Evolutionary conservation across 139 green algal species (phyloP).

Genomic region (Ulvella scutata): DNA sequence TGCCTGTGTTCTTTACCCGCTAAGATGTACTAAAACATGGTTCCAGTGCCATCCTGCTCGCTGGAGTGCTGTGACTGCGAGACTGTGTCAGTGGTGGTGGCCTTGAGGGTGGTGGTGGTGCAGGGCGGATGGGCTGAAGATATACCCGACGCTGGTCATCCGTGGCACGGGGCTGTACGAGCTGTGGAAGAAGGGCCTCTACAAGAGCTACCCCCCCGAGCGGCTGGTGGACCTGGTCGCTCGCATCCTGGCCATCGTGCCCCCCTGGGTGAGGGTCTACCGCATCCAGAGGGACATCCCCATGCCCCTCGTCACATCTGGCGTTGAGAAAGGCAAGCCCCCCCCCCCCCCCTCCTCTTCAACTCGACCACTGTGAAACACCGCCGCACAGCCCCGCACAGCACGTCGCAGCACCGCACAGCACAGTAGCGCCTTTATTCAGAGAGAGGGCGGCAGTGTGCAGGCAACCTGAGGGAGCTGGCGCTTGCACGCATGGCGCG

Average conservation of each 20-base stretch:
- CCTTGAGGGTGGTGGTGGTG: no score
- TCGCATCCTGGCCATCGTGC: conserved; percentile 74
- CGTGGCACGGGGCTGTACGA: conserved; percentile 91
- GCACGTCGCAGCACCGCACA: not conserved
- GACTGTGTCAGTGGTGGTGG: no score
- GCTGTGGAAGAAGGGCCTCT: conserved; percentile 91
- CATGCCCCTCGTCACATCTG: conserved; percentile 88
- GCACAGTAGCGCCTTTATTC: not conserved
- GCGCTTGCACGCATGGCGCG: conserved; percentile 75
- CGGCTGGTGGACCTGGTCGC: conserved; percentile 89
- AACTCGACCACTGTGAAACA: not conserved
- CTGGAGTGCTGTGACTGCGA: no score
- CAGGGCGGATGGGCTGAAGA: conserved; percentile 80
- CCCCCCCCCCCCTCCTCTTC: not conserved
- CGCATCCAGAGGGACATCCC: conserved; percentile 94
- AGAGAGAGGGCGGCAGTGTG: not conserved
- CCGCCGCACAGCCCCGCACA: not conserved
- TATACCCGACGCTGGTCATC: conserved; percentile 70
- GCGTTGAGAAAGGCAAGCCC: conserved; percentile 66
- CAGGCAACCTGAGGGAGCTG: conserved; percentile 87
- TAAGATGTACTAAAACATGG: no score
- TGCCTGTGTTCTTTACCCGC: no score
- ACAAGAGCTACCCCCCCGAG: conserved; percentile 77
- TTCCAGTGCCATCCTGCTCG: no score
- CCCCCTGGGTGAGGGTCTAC: conserved; percentile 88